Percentiles rank a stretch among this genome's conserved stretches.
Conservation (phyloP, 169 alveolate genomes). For the Miamiensis avidus region DNA sequence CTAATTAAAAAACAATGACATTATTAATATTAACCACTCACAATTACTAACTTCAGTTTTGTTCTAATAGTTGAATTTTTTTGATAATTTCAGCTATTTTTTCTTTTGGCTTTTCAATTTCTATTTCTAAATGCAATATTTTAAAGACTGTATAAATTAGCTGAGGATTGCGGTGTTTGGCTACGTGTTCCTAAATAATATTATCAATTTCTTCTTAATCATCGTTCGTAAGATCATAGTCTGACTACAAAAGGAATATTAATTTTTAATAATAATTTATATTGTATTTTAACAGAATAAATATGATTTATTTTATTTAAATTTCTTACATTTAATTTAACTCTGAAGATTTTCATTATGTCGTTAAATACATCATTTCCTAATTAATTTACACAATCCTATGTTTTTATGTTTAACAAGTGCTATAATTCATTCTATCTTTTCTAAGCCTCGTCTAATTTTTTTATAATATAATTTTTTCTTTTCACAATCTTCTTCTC, state of each 20-base stretch:
- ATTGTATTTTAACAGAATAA: no score
- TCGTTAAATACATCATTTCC: constrained; percentile 32
- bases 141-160: constrained; percentile 25
- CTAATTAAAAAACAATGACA: neutral
- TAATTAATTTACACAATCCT: constrained; percentile 36
- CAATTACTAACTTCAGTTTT: neutral
- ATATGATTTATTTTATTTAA: no score
- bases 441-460: constrained; percentile 5
- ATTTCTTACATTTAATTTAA: constrained; percentile 40
- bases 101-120: constrained; percentile 4
- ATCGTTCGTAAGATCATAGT: constrained; percentile 30
- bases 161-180: constrained; percentile 20
- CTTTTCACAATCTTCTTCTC: constrained; percentile 1
- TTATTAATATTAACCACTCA: no score
- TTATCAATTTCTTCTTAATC: constrained; percentile 48
- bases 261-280: no score
- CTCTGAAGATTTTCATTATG: constrained; percentile 27
- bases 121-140: constrained; percentile 35
- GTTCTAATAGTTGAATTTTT: neutral
- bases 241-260: constrained; percentile 3
- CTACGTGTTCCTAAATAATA: constrained; percentile 23
- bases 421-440: constrained; percentile 31
- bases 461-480: constrained; percentile 16
- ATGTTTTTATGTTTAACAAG: constrained; percentile 17
- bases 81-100: neutral